Evolutionary conservation across 768 basidiomycete species (phyloP).

Genomic region (Pleurotus djamor): DNA sequence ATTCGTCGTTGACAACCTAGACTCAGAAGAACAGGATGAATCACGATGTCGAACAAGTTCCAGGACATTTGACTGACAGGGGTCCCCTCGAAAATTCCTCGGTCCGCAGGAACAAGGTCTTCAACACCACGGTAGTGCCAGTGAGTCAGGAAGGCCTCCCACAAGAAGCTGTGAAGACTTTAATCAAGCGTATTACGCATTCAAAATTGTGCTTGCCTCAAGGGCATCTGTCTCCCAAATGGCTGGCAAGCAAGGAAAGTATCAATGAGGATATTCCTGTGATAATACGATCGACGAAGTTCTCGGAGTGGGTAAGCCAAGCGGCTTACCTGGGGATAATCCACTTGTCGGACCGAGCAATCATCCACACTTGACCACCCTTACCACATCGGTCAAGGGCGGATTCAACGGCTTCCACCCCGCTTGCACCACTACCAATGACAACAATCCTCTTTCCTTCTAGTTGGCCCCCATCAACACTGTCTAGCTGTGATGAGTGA

Average conservation of each 20-base stretch:
- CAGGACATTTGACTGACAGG: slow-evolving; percentile 24
- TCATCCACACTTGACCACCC: slow-evolving; percentile 32
- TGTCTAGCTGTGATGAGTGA: slow-evolving; percentile 49
- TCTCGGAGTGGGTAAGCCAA: background rate
- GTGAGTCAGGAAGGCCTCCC: slow-evolving; percentile 38
- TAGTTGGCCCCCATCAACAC: slow-evolving; percentile 18
- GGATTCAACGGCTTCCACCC: slow-evolving; percentile 29
- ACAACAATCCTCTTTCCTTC: slow-evolving; percentile 41
- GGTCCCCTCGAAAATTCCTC: slow-evolving; percentile 46
- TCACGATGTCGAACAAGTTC: background rate
- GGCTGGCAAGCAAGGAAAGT: slow-evolving; percentile 46
- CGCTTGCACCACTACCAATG: slow-evolving; percentile 50
- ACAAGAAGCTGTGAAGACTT: slow-evolving; percentile 32
- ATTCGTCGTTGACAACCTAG: slow-evolving; percentile 50
- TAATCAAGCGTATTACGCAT: background rate
- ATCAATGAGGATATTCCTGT: slow-evolving; percentile 42
- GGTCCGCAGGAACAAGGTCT: slow-evolving; percentile 36
- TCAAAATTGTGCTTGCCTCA: slow-evolving; percentile 25
- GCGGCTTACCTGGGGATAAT: slow-evolving; percentile 32
- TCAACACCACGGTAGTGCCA: slow-evolving; percentile 44
- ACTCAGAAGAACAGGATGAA: background rate
- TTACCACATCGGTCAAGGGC: slow-evolving; percentile 22
- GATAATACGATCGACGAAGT: slow-evolving; percentile 3
- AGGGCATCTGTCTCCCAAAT: slow-evolving; percentile 50
- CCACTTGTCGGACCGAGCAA: slow-evolving; percentile 49